These are phyloP conservation scores for Stephanodiscus triporus DNA, from an alignment of 108 stramenopile species.

Conservation along the genomic window DNA sequence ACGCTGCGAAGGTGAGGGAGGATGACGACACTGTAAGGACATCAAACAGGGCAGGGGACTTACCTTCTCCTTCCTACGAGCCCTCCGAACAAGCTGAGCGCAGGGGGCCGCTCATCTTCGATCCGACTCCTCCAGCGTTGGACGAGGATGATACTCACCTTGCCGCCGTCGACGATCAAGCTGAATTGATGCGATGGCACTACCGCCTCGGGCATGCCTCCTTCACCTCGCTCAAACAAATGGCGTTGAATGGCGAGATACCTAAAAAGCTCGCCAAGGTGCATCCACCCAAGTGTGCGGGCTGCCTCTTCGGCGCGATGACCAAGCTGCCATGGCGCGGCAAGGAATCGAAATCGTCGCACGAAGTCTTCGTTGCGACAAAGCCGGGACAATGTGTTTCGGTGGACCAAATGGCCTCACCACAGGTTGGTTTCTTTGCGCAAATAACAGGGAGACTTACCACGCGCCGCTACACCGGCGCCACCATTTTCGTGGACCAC, in stretches of 20 bases:
- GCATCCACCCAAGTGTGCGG: not conserved
- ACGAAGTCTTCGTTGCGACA: not conserved
- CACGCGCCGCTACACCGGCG: no score
- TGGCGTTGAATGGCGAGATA: not conserved
- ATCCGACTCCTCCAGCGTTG: not conserved
- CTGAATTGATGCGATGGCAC: not conserved
- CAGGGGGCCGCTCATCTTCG: not conserved
- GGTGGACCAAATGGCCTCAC: not conserved
- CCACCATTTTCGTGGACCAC: conserved; percentile 54
- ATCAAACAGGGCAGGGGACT: no score
- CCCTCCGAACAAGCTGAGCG: not conserved
- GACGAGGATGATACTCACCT: not conserved
- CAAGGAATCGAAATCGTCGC: not conserved
- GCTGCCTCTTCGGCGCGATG: not conserved
- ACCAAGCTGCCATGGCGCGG: not conserved
- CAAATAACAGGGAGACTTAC: not conserved
- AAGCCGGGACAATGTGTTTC: not conserved
- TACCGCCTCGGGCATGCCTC: not conserved
- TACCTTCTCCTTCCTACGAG: not conserved
- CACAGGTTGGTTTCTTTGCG: not conserved
- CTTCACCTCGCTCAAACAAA: not conserved
- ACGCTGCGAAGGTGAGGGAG: no score
- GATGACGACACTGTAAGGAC: no score
- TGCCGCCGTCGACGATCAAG: not conserved
- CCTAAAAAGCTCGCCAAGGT: not conserved